phyloP scores from a whole-genome alignment of 768 basidiomycete genomes.

The Dacryopinax primogenitus region DNA sequence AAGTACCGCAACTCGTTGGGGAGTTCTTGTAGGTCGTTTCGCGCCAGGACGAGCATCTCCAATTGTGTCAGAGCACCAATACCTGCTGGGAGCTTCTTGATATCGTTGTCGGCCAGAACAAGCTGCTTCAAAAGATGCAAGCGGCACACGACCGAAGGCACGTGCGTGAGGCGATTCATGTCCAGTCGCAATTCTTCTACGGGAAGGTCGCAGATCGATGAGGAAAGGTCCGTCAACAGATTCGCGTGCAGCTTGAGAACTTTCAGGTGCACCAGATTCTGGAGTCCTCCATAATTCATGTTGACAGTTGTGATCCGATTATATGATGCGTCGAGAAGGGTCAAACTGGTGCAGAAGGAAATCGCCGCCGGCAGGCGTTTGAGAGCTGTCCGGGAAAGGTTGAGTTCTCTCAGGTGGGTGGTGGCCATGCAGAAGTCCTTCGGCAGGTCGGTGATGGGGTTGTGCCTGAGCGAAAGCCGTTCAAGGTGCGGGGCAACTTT shows the following conservation, averaged over 20 bases:
- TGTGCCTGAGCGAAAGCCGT: slow-evolving; percentile 76
- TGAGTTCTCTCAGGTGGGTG: slow-evolving; percentile 66
- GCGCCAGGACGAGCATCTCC: slow-evolving; percentile 66
- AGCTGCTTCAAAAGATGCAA: slow-evolving; percentile 67
- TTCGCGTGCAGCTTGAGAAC: slow-evolving; percentile 50
- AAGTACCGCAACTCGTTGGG: slow-evolving; percentile 51
- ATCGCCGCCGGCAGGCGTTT: slow-evolving; percentile 83
- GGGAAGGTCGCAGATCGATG: background rate
- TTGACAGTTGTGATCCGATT: slow-evolving; percentile 85
- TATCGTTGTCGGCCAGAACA: slow-evolving; percentile 88
- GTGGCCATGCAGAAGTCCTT: slow-evolving; percentile 92
- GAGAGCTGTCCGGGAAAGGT: slow-evolving; percentile 82
- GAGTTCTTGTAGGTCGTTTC: slow-evolving; percentile 64
- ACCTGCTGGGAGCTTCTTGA: slow-evolving; percentile 65
- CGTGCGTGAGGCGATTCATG: slow-evolving; percentile 62
- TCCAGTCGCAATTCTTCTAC: background rate
- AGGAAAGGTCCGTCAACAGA: background rate
- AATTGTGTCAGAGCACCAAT: slow-evolving; percentile 58
- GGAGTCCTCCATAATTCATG: slow-evolving; percentile 67
- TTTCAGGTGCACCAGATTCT: slow-evolving; percentile 62
- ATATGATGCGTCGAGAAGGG: slow-evolving; percentile 75
- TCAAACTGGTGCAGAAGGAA: slow-evolving; percentile 56
- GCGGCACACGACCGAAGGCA: slow-evolving; percentile 64
- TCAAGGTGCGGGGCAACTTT: slow-evolving; percentile 71
- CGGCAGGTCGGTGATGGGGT: slow-evolving; percentile 92